Base-by-base conservation (phyloP, 2,329 filamentous ascomycete species). In the Fusarium sp. region DNA sequence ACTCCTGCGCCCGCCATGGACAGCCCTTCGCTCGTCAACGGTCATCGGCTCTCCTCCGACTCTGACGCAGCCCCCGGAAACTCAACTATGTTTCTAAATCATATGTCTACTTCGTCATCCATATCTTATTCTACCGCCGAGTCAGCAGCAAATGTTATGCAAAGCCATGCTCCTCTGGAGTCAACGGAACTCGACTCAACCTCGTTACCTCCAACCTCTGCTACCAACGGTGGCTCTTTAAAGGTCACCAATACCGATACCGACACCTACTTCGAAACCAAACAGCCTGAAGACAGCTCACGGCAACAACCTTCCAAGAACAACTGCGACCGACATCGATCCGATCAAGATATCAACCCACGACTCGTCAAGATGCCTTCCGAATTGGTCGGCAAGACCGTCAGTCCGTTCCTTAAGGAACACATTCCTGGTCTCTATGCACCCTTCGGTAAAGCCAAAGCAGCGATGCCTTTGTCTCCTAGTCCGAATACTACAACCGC, bases 401-500 rank as follows among this genome's bases (percentile, higher is more conserved):
- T 97, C 68, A 91, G 91, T 36, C 94, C 95, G 3, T 98, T 97
- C 77, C 88, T 98, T 55, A 90, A 92, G 71, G 92, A 94, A 77
- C 94, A 98, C 76, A 97, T 97, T 50, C 95, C 95, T 4, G 88
- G 89, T 66, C 87, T 96, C 74, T 97, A 98, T 80, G 93, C 94
- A 34, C 93, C 93, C 16, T 83, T 93, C 57, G 91, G 91, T 63
- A 88, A 88, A 72, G 81, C 82, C 9, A 83, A 84, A 61, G 79
- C 73, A 10, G 47, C 62, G 10, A 62, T 69, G 50, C 58, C 65
- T 51, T 20, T 64, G 41, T 61, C 58, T 33, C 54, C 65, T 28
- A 61, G 38, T 34, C 38, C 70, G n/a, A 56, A 58, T 40, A 52
- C 71, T 12, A 53, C 69, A 40, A 52, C 72, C 11, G 41, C 67